Conservation (phyloP, 306 rosid genomes). For the Cicer judaicum region DNA sequence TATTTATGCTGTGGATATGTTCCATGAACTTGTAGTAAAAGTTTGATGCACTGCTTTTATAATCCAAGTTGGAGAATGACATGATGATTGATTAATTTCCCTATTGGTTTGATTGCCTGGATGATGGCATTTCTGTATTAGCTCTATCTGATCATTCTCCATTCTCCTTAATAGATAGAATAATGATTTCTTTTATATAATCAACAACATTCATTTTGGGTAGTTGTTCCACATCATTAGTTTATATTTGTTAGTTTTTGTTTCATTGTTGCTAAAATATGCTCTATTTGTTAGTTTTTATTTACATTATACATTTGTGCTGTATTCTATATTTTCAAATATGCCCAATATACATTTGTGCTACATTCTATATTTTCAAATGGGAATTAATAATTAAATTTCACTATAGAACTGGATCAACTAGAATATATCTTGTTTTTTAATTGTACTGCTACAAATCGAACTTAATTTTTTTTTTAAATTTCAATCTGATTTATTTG, state of each 20-base stretch:
- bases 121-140: conserved; percentile 55
- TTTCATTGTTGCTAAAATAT: neutral
- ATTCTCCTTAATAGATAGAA: conserved; percentile 30
- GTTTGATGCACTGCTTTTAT: neutral
- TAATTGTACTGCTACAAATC: neutral
- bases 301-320: too few relatives aligned
- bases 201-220: too few relatives aligned
- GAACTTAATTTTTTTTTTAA: neutral
- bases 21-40: too few relatives aligned
- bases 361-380: neutral
- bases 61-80: conserved; percentile 33
- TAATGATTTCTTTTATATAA: neutral
- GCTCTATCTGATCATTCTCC: conserved; percentile 61
- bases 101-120: conserved; percentile 56
- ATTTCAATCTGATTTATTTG: neutral
- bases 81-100: conserved; percentile 51
- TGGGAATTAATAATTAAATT: too few relatives aligned
- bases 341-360: too few relatives aligned
- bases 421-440: neutral
- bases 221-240: neutral
- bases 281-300: too few relatives aligned
- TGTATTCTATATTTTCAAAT: too few relatives aligned
- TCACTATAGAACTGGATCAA: neutral
- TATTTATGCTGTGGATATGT: too few relatives aligned
- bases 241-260: neutral